A percentile compares a stretch with the other conserved stretches of the same genome.
These are phyloP conservation scores for Gautieria morchelliformis DNA, from an alignment of 768 basidiomycete genomes.

Conservation along the genomic window DNA sequence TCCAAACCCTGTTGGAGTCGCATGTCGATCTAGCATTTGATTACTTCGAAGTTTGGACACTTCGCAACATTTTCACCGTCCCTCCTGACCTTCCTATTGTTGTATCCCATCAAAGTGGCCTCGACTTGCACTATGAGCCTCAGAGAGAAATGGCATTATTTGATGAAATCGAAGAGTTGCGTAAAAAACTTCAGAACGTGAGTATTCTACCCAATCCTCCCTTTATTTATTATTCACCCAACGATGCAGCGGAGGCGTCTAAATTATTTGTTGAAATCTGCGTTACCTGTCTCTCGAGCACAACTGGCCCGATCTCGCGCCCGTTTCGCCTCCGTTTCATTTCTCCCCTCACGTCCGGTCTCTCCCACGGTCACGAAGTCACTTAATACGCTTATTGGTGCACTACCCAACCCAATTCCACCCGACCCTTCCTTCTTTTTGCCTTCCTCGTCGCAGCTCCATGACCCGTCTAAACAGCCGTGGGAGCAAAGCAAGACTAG, in stretches of 20 bases:
- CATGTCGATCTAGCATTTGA: slow-evolving; percentile 89
- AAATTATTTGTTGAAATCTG: slow-evolving; percentile 42
- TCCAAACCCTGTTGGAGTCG: slow-evolving; percentile 81
- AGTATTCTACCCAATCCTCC: slow-evolving; percentile 21
- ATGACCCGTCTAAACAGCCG: slow-evolving; percentile 56
- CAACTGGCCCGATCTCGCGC: slow-evolving; percentile 38
- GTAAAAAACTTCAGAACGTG: slow-evolving; percentile 61
- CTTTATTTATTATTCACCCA: not conserved
- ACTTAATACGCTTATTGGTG: not conserved
- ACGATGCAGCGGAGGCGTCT: slow-evolving; percentile 55
- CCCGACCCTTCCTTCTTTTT: slow-evolving; percentile 24
- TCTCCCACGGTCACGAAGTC: not conserved
- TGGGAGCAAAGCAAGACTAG: slow-evolving; percentile 73
- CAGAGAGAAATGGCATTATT: slow-evolving; percentile 36
- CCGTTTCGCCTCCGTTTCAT: slow-evolving; percentile 32
- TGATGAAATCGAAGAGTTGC: slow-evolving; percentile 58
- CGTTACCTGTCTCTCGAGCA: slow-evolving; percentile 37
- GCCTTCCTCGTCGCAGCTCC: slow-evolving; percentile 22
- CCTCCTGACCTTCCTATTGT: slow-evolving; percentile 60
- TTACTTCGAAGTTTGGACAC: slow-evolving; percentile 82
- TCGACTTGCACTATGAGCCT: slow-evolving; percentile 56
- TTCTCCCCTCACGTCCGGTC: slow-evolving; percentile 29
- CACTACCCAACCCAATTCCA: slow-evolving; percentile 27
- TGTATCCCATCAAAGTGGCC: slow-evolving; percentile 63
- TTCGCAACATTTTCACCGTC: slow-evolving; percentile 80